A percentile compares a stretch with the other conserved stretches of the same genome.
Conservation (phyloP, 164 flowering plant genomes). For the Buxus sempervirens region DNA sequence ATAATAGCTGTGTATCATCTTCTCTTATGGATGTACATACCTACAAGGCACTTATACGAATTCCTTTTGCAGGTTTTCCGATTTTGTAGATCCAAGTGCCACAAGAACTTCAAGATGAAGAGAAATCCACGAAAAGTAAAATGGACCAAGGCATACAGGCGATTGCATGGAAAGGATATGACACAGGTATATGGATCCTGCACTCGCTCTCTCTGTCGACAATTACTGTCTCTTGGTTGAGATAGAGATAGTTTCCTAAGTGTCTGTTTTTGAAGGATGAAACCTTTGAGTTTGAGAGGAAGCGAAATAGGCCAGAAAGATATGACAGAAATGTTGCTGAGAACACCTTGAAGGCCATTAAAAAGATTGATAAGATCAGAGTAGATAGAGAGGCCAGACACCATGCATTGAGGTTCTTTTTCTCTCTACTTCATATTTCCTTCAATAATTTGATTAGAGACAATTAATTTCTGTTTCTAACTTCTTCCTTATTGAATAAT, state of each 20-base stretch:
- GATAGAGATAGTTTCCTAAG: neutral
- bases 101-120: conserved; percentile 78
- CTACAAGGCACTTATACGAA: neutral
- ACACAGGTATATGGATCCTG: conserved; percentile 37
- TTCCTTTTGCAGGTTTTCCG: conserved; percentile 44
- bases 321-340: conserved; percentile 56
- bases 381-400: conserved; percentile 37
- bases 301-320: conserved; percentile 68
- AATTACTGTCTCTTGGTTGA: neutral
- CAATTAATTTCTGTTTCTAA: neutral
- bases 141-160: conserved; percentile 70
- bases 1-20: neutral
- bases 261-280: conserved; percentile 34
- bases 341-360: conserved; percentile 57
- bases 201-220: neutral
- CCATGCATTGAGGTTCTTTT: conserved; percentile 33
- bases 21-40: neutral
- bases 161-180: conserved; percentile 71
- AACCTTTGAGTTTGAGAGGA: conserved; percentile 70
- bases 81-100: conserved; percentile 72
- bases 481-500: neutral
- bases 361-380: conserved; percentile 56
- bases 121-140: conserved; percentile 72
- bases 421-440: neutral
- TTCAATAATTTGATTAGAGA: neutral